These are phyloP conservation scores for Penicillium fuscoglaucum DNA, from an alignment of 2,329 filamentous ascomycete species.

Conservation along the genomic window DNA sequence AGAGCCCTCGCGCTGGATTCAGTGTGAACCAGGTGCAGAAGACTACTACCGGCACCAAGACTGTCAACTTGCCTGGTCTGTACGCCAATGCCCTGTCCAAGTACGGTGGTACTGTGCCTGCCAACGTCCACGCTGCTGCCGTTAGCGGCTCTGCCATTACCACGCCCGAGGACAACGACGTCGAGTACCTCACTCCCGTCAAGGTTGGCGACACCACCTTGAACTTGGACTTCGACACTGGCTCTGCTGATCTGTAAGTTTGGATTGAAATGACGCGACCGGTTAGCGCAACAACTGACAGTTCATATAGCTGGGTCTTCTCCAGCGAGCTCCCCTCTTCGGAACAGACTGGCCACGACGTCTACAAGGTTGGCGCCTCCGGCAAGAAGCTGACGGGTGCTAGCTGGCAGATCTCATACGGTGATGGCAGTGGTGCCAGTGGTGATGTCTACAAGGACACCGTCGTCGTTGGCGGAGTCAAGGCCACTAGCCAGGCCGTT, in stretches of 20 bases:
- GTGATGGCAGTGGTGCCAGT: conserved; percentile 62
- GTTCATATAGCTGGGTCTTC: conserved; percentile 61
- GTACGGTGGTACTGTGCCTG: conserved; percentile 34
- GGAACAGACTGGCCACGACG: conserved; percentile 55
- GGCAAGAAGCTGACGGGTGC: conserved; percentile 50
- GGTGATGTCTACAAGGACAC: conserved; percentile 67
- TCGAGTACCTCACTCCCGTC: conserved; percentile 63
- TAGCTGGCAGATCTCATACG: conserved; percentile 64
- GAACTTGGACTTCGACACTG: conserved; percentile 71
- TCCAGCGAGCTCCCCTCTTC: conserved; percentile 56
- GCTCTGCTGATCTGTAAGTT: conserved; percentile 65
- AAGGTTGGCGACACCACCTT: conserved; percentile 63
- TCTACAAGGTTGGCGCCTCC: conserved; percentile 58
- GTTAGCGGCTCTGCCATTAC: conserved; percentile 39
- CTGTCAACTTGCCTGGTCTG: conserved; percentile 31
- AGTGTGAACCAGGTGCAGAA: conserved; percentile 33
- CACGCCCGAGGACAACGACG: conserved; percentile 53
- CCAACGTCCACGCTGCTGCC: conserved; percentile 34
- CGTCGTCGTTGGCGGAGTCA: conserved; percentile 62
- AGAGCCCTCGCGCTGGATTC: conserved; percentile 31
- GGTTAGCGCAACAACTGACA: conserved; percentile 7
- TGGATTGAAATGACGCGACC: neutral
- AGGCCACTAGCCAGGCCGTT: conserved; percentile 62
- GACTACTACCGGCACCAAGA: conserved; percentile 21
- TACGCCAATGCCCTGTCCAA: conserved; percentile 34